Evolutionary conservation across 2,329 filamentous ascomycete genomes (phyloP).

Genomic region (Helotiales sp.): DNA sequence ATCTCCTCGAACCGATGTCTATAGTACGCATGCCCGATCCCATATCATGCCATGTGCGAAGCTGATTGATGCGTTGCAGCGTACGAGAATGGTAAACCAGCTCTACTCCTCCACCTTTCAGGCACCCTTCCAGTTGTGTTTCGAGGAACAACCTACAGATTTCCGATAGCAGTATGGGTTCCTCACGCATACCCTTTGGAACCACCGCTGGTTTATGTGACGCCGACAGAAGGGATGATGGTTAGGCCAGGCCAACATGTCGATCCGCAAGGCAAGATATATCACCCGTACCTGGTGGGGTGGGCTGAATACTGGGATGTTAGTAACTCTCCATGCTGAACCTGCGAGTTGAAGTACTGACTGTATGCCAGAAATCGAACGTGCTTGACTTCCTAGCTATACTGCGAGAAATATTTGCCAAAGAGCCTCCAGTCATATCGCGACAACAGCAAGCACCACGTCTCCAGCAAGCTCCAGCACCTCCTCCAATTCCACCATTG

Average conservation of each 20-base stretch:
- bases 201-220: conserved; percentile 84
- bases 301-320: conserved; percentile 93
- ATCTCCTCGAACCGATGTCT: conserved; percentile 86
- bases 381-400: conserved; percentile 81
- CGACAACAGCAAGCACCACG: conserved; percentile 55
- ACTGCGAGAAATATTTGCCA: conserved; percentile 84
- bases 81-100: conserved; percentile 83
- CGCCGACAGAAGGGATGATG: conserved; percentile 82
- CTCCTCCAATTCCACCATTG: conserved; percentile 71
- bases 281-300: conserved; percentile 90
- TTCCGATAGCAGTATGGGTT: conserved; percentile 90
- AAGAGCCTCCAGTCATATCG: conserved; percentile 88
- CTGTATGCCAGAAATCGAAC: conserved; percentile 66
- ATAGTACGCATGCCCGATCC: conserved; percentile 61
- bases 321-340: conserved; percentile 40
- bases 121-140: conserved; percentile 92
- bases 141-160: conserved; percentile 84
- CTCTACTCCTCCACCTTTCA: conserved; percentile 80
- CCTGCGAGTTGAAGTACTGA: conserved; percentile 2
- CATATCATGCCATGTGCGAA: conserved; percentile 15
- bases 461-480: conserved; percentile 41
- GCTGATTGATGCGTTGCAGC: conserved; percentile 51
- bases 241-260: conserved; percentile 94
- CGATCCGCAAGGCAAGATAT: conserved; percentile 87
- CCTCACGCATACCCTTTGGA: conserved; percentile 88